These are phyloP conservation scores for Seminavis robusta DNA, from an alignment of 108 stramenopile genomes.

Conservation along the genomic window DNA sequence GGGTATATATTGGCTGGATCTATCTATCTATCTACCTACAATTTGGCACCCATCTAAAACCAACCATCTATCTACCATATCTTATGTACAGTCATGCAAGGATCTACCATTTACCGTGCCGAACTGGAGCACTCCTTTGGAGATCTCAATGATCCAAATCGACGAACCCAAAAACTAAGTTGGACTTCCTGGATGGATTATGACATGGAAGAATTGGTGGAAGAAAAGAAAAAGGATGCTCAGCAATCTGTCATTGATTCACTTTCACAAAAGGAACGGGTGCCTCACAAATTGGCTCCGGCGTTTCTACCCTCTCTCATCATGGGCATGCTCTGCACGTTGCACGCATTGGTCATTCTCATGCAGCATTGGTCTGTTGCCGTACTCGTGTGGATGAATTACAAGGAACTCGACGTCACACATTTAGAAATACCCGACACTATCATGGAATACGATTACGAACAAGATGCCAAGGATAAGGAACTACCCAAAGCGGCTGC, in stretches of 20 bases:
- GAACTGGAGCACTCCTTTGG: conserved; percentile 73
- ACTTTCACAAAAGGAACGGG: conserved; percentile 74
- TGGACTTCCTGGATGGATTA: conserved; percentile 86
- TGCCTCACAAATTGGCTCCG: conserved; percentile 72
- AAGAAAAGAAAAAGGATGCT: conserved; percentile 74
- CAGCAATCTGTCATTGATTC: conserved; percentile 67
- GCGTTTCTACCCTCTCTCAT: conserved; percentile 76
- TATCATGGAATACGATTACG: conserved; percentile 45
- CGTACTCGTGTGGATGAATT: conserved; percentile 89
- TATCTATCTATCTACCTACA: too few relatives aligned
- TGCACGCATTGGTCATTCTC: conserved; percentile 86
- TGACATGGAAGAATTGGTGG: conserved; percentile 89
- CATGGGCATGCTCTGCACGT: conserved; percentile 61
- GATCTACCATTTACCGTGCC: conserved; percentile 71
- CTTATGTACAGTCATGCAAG: conserved; percentile 72
- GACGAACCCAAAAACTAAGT: conserved; percentile 55
- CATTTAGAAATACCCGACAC: conserved; percentile 44
- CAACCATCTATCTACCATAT: too few relatives aligned
- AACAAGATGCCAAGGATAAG: conserved; percentile 18
- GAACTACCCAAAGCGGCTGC: conserved; percentile 2
- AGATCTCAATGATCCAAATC: conserved; percentile 78
- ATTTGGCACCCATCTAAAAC: too few relatives aligned
- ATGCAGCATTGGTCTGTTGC: conserved; percentile 93
- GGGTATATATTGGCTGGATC: too few relatives aligned
- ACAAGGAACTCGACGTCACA: conserved; percentile 50